Base-by-base conservation (phyloP, 352 stramenopile species). In the Phytophthora europaea region DNA sequence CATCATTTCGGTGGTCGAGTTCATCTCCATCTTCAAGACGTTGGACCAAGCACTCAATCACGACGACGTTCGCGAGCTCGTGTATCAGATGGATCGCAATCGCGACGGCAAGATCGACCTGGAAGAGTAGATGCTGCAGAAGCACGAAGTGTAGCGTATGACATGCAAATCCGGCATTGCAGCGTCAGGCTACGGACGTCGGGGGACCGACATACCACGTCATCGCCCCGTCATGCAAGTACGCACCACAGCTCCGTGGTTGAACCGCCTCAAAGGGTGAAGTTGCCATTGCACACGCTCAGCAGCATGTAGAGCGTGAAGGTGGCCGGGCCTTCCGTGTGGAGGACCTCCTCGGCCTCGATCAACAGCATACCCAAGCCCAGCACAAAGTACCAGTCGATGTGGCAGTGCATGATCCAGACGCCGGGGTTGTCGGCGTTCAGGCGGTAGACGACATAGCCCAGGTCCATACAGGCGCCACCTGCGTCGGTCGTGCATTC, bases 11-110 rank as follows among this genome's bases (percentile, higher is more conserved):
- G 86, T 93, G 9, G 84, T 91, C 52, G 86, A 93, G 64, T 93
- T 92, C 52, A 88, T 92, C 33, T 76, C 82, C 40, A 90, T 92
- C 43, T 92, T 91, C 68, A 88, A 87, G 68, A 84, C 82, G 6
- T 76, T 92, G 20, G 84, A 84, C 7, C 86, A 93, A 61, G 79
- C 86, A 38, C 82, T 93, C 22, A 83, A 91, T 60, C 84, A 92
- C 48, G 84, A 93, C 64, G 84, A 92, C 58, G 86, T 93, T 45
- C 82, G 86, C 31, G 84, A 93, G 69, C 73, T 93, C 4, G 81
- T 93, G 6, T 93, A 91, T 45, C 81, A 92, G 50, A 92, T 91
- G 84, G 84, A 92, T 53, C 81, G 83, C 50, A 93, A 92, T 67
- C 77, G 88, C 57, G 87, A 91, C 60, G 83, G 83, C 57, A 92